phyloP scores from a whole-genome alignment of 2,329 filamentous ascomycete genomes.

The Monilinia fructigena region DNA sequence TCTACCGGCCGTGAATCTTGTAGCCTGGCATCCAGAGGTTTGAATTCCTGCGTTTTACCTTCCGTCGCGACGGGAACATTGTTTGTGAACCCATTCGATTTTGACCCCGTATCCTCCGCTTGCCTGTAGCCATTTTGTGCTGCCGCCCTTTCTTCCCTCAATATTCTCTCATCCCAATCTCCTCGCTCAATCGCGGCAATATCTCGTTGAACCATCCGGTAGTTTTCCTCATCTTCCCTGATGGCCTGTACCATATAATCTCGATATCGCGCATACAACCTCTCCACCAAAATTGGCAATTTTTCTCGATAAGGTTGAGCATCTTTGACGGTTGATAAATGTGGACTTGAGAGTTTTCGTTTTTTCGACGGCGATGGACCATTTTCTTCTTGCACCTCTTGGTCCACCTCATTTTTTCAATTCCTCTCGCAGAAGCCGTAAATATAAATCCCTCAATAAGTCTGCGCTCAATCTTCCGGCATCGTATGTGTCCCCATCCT shows the following conservation, averaged over 20 bases:
- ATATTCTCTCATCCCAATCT: constrained; percentile 48
- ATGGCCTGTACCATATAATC: constrained; percentile 69
- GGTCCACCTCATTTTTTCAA: constrained; percentile 49
- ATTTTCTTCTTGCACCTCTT: constrained; percentile 44
- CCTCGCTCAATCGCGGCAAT: constrained; percentile 66
- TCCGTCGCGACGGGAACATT: constrained; percentile 3
- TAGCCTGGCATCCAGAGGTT: constrained; percentile 21
- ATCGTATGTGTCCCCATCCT: constrained; percentile 69
- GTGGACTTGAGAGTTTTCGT: constrained; percentile 68
- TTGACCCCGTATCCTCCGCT: neutral
- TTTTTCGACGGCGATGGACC: constrained; percentile 62
- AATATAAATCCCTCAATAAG: constrained; percentile 75
- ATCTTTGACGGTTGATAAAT: constrained; percentile 64
- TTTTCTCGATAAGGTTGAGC: constrained; percentile 63
- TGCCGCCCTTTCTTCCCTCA: constrained; percentile 29
- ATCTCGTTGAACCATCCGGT: constrained; percentile 63
- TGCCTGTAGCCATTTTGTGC: constrained; percentile 19
- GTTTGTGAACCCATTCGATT: constrained; percentile 11
- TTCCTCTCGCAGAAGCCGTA: constrained; percentile 74
- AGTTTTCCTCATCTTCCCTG: constrained; percentile 68
- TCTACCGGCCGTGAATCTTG: constrained; percentile 23
- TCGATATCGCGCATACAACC: constrained; percentile 73
- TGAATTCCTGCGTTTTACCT: constrained; percentile 21
- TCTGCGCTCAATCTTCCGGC: constrained; percentile 71
- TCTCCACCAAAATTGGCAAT: constrained; percentile 67